phyloP scores from a whole-genome alignment of 2,329 filamentous ascomycete species.

The Fusarium incarnatum region DNA sequence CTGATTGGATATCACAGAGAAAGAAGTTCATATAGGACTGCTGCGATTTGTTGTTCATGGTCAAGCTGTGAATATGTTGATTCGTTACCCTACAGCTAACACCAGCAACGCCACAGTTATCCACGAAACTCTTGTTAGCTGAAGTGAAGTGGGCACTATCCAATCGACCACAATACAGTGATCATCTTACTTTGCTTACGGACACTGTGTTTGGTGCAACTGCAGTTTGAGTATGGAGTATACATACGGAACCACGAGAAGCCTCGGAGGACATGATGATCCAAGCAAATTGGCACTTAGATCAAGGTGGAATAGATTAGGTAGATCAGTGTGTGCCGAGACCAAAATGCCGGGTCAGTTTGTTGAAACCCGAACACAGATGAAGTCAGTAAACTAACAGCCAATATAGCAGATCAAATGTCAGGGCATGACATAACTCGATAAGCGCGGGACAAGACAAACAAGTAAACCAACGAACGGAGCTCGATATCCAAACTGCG shows the following conservation, averaged over 20 bases:
- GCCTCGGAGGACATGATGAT: constrained; percentile 1
- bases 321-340: background rate
- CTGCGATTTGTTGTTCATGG: background rate
- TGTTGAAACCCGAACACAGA: constrained; percentile 4
- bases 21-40: background rate
- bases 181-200: background rate
- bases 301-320: background rate
- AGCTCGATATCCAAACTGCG: background rate
- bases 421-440: background rate
- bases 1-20: background rate
- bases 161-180: background rate
- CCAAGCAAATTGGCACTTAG: background rate
- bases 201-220: constrained; percentile 2
- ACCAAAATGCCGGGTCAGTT: constrained; percentile 1
- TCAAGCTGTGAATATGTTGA: background rate
- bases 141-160: constrained; percentile 3
- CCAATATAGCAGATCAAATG: background rate
- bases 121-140: constrained; percentile 14
- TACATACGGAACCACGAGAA: background rate
- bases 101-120: constrained; percentile 9
- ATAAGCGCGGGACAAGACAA: background rate
- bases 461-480: background rate
- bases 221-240: background rate
- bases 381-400: background rate
- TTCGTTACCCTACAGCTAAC: background rate